Evolutionary conservation across 164 flowering plant species (phyloP), one percentile per base, ranked within the genome.

Genomic region (Tetracentron sinense): DNA sequence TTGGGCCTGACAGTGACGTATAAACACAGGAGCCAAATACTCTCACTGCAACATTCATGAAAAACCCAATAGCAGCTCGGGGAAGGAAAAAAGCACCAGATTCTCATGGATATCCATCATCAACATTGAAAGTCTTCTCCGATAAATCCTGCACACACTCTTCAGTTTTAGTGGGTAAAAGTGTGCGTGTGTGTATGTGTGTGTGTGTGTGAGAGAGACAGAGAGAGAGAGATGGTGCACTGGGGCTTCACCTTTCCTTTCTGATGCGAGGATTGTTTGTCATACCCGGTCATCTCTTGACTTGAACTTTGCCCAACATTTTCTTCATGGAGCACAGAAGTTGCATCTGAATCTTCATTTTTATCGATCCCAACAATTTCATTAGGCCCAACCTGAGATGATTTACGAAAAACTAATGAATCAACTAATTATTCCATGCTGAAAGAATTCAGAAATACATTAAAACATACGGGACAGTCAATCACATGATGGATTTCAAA

Each of bases 361-460:
- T 79, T 85, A 20, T 82, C 83, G 53, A 86, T 62, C 30, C 75
- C 76, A 60, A 76, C 66, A 63, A 94, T 83, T 69, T 89, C 91
- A 72, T 64, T 44, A 46, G 97, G 97, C 29, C 65, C 84, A 70
- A 87, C 98, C 98, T 94, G 82, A 23, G n/a, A 38, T 31, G 23
- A 30, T 50, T 64, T 62, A 55, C 47, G 28, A 56, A 19, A 53
- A 19, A 35, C 54, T 28, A 57, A 38, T 29, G 38, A 44, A 22
- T 11, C 38, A 27, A 3, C 15, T n/a, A 20, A 16, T 21, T 35
- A 35, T 27, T 3, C 27, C 28, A 22, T 60, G 10, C 42, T n/a
- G 2, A 48, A 54, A 55, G 33, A 55, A 11, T 38, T 27, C 21
- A 15, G 30, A 28, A 23, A 63, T 12, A 48, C 26, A 57, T 26